phyloP scores from a whole-genome alignment of 2,329 filamentous ascomycete species.

The Alternaria rosae region DNA sequence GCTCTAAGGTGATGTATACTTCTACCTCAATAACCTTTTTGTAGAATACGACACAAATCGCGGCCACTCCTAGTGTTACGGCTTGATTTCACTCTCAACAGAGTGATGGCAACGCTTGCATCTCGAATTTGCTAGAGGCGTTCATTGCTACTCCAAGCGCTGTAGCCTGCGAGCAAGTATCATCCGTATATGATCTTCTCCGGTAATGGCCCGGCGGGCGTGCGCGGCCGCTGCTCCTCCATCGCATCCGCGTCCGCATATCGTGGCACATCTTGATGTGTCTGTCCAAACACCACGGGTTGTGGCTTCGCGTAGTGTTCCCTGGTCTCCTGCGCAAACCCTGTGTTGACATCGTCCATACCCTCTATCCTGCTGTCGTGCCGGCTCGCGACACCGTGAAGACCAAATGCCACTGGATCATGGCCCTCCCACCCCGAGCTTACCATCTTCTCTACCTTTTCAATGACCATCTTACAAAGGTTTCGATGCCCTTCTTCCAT shows the following conservation, averaged over 20 bases:
- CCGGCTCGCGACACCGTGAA: not conserved
- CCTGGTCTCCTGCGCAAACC: conserved; percentile 4
- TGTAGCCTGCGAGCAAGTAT: conserved; percentile 1
- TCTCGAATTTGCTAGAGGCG: not conserved
- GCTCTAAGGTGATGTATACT: too few relatives aligned
- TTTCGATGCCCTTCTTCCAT: conserved; percentile 45
- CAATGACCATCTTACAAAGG: conserved; percentile 44
- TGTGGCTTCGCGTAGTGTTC: conserved; percentile 6
- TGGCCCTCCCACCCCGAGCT: conserved; percentile 2
- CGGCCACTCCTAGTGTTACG: too few relatives aligned
- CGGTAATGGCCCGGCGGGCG: conserved; percentile 12
- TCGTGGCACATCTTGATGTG: not conserved
- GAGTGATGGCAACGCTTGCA: not conserved
- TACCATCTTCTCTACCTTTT: conserved; percentile 39
- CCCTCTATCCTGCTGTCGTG: conserved; percentile 25
- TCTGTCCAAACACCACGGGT: conserved; percentile 2
- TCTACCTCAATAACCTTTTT: too few relatives aligned
- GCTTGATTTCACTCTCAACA: not conserved
- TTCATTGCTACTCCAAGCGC: not conserved
- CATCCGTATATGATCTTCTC: conserved; percentile 35
- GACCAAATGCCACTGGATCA: not conserved
- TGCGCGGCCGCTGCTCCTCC: conserved; percentile 19
- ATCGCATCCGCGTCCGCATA: conserved; percentile 19
- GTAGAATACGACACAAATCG: too few relatives aligned
- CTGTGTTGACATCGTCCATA: conserved; percentile 5